Base-by-base conservation (phyloP, 208 protist genomes). In the Trypanosoma brucei region DNA sequence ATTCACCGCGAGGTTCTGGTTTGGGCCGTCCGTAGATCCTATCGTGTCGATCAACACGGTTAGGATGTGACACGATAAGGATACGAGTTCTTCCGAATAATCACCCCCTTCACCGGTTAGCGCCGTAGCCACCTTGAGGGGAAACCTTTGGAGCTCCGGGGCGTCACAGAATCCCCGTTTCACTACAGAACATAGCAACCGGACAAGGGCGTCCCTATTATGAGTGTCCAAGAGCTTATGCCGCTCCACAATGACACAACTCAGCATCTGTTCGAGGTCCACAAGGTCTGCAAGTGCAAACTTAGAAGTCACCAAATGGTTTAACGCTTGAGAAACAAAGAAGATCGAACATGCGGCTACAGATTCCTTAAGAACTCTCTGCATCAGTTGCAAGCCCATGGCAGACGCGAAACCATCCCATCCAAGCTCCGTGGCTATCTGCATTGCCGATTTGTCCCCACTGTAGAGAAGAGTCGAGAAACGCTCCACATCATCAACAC, bases 341-440 rank as follows among this genome's bases (percentile, higher is more conserved):
- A 83, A 79, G n/a, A 86, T 79, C 1, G 76, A 78, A 51, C 81
- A 73, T 6, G 46, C 67, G 45, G 76, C 79, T 5, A 45, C 57
- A 9, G 76, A 86, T 52, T 78, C 65, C 77, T 75, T 59, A 49
- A 86, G 70, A 37, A 73, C 67, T 5, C 52, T 50, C 59, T 78
- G 72, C 69, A 79, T 64, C 13, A 75, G 51, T 9, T 57, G 7
- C 2, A 65, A 51, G 31, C 65, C 68, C 64, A 80, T 63, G n/a
- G 59, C 49, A 36, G 57, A 22, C 13, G 72, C 62, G 9, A 65
- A 45, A 34, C 65, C 69, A n/a, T 8, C 30, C 72, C 65, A 78
- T 31, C 72, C 72, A 33, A 69, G 42, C 3, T 68, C 57, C 3
- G 72, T 78, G 35, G 55, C 68, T 39, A 56, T 30, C 38, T 66